A percentile compares a stretch with the other conserved stretches of the same genome.
phyloP scores from a whole-genome alignment of 1,139 yeast genomes.

The Kurtzmaniella quercitrusa region DNA sequence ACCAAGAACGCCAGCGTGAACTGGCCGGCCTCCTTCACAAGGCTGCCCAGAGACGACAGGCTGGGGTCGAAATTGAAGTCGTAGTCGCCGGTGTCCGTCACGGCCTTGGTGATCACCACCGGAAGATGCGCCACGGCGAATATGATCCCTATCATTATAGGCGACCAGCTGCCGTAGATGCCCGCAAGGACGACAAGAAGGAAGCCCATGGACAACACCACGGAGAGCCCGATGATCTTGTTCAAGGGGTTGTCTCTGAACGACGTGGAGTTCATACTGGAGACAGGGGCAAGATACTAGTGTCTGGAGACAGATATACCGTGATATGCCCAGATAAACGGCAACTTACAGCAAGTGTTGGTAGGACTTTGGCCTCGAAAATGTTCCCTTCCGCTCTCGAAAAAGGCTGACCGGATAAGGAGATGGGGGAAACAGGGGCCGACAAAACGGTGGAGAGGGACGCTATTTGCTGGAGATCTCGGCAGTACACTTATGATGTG shows the following conservation, averaged over 20 bases:
- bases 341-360: no score
- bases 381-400: no score
- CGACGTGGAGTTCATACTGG: slow-evolving; percentile 26
- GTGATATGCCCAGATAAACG: no score
- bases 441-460: no score
- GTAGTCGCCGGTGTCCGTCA: slow-evolving; percentile 33
- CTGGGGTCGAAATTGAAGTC: slow-evolving; percentile 44
- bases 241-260: slow-evolving; percentile 54
- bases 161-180: slow-evolving; percentile 73
- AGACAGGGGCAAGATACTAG: no score
- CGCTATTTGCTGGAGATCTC: no score
- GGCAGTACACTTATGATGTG: no score
- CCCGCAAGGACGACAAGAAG: slow-evolving; percentile 75
- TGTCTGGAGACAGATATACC: no score
- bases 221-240: slow-evolving; percentile 68
- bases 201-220: slow-evolving; percentile 74
- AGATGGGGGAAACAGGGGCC: no score
- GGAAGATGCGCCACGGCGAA: slow-evolving; percentile 70
- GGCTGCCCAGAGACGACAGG: slow-evolving; percentile 26
- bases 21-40: slow-evolving; percentile 56
- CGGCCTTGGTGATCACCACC: slow-evolving; percentile 37
- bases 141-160: slow-evolving; percentile 53
- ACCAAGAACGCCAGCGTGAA: slow-evolving; percentile 66
- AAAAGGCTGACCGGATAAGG: no score
- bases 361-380: no score